Evolutionary conservation across 176 grass and related monocot species (phyloP).

Genomic region (Urochloa ruziziensis): DNA sequence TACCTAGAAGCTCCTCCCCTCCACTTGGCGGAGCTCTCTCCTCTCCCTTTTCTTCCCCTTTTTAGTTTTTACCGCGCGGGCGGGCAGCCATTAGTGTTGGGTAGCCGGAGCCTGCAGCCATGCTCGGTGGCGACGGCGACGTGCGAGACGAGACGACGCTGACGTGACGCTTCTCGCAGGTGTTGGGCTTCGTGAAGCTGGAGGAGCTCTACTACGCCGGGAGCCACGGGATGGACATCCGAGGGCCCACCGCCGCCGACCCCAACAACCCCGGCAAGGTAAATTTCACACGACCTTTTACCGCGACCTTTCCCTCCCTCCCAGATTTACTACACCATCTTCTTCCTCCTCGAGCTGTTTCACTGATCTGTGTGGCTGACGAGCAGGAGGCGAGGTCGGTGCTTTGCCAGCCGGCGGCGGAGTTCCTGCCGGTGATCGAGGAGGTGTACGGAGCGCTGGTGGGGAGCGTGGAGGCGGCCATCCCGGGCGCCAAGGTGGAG

Average conservation of each 20-base stretch:
- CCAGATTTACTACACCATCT: background rate
- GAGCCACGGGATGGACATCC: constrained; percentile 94
- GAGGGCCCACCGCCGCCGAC: constrained; percentile 45
- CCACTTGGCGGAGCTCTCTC: constrained; percentile 1
- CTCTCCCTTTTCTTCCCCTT: background rate
- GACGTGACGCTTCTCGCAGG: constrained; percentile 20
- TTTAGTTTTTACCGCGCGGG: background rate
- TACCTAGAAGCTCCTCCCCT: constrained; percentile 36
- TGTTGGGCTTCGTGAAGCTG: constrained; percentile 64
- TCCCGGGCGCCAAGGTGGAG: constrained; percentile 65
- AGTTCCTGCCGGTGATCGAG: constrained; percentile 67
- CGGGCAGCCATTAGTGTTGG: background rate
- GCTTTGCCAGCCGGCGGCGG: constrained; percentile 67
- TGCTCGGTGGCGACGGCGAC: background rate
- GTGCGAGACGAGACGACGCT: background rate
- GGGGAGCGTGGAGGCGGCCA: constrained; percentile 28
- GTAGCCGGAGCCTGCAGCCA: background rate
- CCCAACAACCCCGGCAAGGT: constrained; percentile 11
- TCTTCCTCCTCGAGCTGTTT: background rate
- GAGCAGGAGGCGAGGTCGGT: constrained; percentile 23
- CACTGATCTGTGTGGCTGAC: background rate
- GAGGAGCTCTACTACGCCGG: constrained; percentile 80
- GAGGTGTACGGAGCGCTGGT: constrained; percentile 53
- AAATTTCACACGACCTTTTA: no score
- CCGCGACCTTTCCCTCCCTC: no score